Evolutionary conservation across 345 rosid genomes (phyloP), one percentile per base, ranked within the genome.

Genomic region (Atalantia buxifolia): DNA sequence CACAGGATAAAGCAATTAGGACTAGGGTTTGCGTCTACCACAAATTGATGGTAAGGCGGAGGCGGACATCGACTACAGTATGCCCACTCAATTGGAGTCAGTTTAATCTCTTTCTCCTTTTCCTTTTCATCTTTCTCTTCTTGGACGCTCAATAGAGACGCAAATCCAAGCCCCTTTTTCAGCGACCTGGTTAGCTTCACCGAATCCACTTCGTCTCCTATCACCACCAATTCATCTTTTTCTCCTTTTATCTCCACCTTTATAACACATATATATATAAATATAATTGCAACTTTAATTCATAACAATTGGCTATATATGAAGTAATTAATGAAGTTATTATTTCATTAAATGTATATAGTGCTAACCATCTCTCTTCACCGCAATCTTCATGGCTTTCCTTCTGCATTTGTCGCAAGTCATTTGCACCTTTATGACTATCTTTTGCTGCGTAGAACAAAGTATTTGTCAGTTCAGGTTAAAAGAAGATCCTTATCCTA

Each of bases 151-250:
- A 71, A 31, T 59, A 76, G 13, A 12, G 50, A 55, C 12, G 74
- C 77, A 38, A 12, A 9, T 19, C 13, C 18, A 19, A 81, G 35
- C 50, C 50, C 14, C 70, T 68, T 77, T 55, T 19, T 7, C 33
- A 77, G 36, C 0, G 56, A 14, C 16, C 24, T 21, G 0, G 68
- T 81, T 40, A 81, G 75, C 5, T 63, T 45, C 24, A 53, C 83
- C 16, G 77, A 56, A 74, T 81, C 77, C 21, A 77, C 65, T 1
- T 33, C 67, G 6, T 72, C 31, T 38, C 83, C 64, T 14, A 10
- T 45, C 45, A 66, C 66, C 69, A 66, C 60, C 22, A 59, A 36
- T 55, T 48, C n/a, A 7, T 77, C 77, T 55, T 55, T 57, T n/a
- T 2, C 25, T 18, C 77, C 75, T 59, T 60, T 5, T 42, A 77